These are phyloP conservation scores for Blastobotrys parvus DNA, from an alignment of 805 yeast genomes.

Conservation along the genomic window DNA sequence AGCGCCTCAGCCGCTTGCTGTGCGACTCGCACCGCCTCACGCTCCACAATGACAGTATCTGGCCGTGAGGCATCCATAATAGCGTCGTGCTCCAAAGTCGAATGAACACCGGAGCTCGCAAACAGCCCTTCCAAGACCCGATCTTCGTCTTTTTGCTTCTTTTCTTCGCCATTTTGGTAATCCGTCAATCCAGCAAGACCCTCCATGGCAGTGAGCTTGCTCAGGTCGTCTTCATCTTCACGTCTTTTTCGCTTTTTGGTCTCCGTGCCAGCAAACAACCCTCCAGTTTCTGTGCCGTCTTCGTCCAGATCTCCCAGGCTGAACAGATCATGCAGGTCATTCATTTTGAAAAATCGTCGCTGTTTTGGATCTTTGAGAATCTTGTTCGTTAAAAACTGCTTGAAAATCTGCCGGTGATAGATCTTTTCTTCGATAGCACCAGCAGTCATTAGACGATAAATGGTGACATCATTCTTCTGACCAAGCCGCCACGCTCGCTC, in stretches of 20 bases:
- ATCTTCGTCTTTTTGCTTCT: conserved; percentile 34
- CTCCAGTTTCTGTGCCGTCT: conserved; percentile 59
- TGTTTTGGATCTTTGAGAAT: conserved; percentile 94
- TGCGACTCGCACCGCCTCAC: conserved; percentile 55
- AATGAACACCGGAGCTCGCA: conserved; percentile 61
- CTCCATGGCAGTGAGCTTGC: conserved; percentile 49
- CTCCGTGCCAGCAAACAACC: conserved; percentile 43
- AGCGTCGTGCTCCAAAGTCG: conserved; percentile 71
- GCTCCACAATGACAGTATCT: conserved; percentile 46
- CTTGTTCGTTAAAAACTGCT: conserved; percentile 87
- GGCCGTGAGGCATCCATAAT: conserved; percentile 50
- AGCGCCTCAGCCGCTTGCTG: conserved; percentile 52
- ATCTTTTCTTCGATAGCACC: conserved; percentile 95
- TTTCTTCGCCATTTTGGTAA: conserved; percentile 33
- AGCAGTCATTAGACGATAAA: conserved; percentile 85
- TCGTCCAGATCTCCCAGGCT: conserved; percentile 62
- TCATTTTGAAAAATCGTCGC: conserved; percentile 82
- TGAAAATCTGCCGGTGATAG: conserved; percentile 93
- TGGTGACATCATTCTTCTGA: conserved; percentile 84
- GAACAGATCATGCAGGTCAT: conserved; percentile 84
- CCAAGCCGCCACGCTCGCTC: conserved; percentile 98
- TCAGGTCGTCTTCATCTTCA: conserved; percentile 56
- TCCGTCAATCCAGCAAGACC: conserved; percentile 72
- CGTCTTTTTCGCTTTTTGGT: conserved; percentile 22
- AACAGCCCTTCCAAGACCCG: conserved; percentile 70